phyloP scores from a whole-genome alignment of 352 stramenopile species.

The Globisporangium perplexum region DNA sequence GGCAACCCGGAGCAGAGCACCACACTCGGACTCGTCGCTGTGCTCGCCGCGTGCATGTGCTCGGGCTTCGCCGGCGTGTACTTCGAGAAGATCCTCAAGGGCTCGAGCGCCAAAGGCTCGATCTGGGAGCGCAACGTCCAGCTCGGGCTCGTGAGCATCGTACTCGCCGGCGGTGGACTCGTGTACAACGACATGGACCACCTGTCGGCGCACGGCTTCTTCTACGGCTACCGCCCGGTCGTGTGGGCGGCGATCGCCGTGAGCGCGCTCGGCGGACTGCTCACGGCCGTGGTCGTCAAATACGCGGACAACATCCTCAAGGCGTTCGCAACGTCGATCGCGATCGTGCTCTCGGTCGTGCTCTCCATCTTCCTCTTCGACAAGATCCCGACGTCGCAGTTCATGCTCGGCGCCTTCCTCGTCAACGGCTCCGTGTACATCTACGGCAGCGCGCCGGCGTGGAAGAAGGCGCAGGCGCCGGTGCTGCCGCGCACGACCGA shows the following conservation, averaged over 20 bases:
- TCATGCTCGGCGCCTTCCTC: slow-evolving; percentile 62
- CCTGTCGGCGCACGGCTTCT: slow-evolving; percentile 54
- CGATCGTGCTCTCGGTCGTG: slow-evolving; percentile 75
- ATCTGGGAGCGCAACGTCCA: slow-evolving; percentile 84
- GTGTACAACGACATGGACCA: slow-evolving; percentile 59
- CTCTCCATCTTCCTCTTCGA: slow-evolving; percentile 83
- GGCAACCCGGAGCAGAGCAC: slow-evolving; percentile 44
- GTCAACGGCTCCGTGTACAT: slow-evolving; percentile 81
- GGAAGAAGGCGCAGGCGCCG: slow-evolving; percentile 15
- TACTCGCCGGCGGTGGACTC: slow-evolving; percentile 50
- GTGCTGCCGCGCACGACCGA: slow-evolving; percentile 13
- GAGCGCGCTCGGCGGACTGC: slow-evolving; percentile 65
- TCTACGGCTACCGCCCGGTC: slow-evolving; percentile 77
- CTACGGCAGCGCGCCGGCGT: slow-evolving; percentile 58
- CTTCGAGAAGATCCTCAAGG: slow-evolving; percentile 87
- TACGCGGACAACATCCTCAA: slow-evolving; percentile 88
- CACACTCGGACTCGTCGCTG: slow-evolving; percentile 57
- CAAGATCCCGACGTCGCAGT: slow-evolving; percentile 72
- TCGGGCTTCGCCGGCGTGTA: slow-evolving; percentile 84
- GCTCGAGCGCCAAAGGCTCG: slow-evolving; percentile 40
- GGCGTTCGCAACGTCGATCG: slow-evolving; percentile 81
- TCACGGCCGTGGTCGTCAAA: slow-evolving; percentile 82
- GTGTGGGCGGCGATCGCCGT: slow-evolving; percentile 68
- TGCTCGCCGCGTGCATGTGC: slow-evolving; percentile 67
- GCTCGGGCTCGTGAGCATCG: slow-evolving; percentile 70